Conservation (phyloP, 2,329 filamentous ascomycete genomes). For the Aspergillus quadrilineatus region DNA sequence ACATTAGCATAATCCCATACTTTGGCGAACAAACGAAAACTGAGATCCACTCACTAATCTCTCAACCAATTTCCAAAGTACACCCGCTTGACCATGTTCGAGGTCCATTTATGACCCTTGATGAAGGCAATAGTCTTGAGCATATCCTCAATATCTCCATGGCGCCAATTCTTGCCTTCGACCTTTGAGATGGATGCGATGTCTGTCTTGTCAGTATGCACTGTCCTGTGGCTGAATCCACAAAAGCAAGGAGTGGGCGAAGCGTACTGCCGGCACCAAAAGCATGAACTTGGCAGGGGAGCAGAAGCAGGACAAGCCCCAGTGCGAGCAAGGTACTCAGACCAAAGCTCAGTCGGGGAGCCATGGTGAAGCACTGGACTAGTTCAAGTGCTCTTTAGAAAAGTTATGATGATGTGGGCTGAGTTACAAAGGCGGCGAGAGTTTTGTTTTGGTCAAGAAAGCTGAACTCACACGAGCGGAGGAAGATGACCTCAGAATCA, state of each 20-base stretch:
- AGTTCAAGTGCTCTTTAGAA: not conserved
- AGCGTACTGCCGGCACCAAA: slow-evolving; percentile 48
- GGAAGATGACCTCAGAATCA: slow-evolving; percentile 1
- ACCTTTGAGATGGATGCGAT: slow-evolving; percentile 52
- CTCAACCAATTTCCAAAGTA: slow-evolving; percentile 88
- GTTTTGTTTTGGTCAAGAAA: not conserved
- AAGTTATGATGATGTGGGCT: not conserved
- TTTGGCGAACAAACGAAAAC: not conserved
- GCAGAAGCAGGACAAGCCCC: slow-evolving; percentile 38
- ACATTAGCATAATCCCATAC: not conserved
- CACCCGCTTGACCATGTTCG: slow-evolving; percentile 71
- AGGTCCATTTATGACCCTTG: slow-evolving; percentile 80
- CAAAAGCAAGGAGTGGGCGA: not conserved
- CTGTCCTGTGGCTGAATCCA: not conserved
- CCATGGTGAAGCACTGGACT: slow-evolving; percentile 14
- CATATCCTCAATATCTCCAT: slow-evolving; percentile 75
- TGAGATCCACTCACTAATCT: slow-evolving; percentile 58
- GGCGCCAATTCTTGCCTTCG: slow-evolving; percentile 54
- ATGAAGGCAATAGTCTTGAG: slow-evolving; percentile 75
- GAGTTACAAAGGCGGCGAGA: not conserved
- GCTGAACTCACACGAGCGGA: slow-evolving; percentile 3
- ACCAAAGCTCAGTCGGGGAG: slow-evolving; percentile 23
- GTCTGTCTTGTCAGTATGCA: slow-evolving; percentile 29
- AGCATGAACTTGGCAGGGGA: slow-evolving; percentile 41
- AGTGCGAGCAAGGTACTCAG: slow-evolving; percentile 36